A percentile compares a stretch with the other conserved stretches of the same genome.
These are phyloP conservation scores for Chaetomiaceae sp. DNA, from an alignment of 2,329 filamentous ascomycete species.

Conservation along the genomic window DNA sequence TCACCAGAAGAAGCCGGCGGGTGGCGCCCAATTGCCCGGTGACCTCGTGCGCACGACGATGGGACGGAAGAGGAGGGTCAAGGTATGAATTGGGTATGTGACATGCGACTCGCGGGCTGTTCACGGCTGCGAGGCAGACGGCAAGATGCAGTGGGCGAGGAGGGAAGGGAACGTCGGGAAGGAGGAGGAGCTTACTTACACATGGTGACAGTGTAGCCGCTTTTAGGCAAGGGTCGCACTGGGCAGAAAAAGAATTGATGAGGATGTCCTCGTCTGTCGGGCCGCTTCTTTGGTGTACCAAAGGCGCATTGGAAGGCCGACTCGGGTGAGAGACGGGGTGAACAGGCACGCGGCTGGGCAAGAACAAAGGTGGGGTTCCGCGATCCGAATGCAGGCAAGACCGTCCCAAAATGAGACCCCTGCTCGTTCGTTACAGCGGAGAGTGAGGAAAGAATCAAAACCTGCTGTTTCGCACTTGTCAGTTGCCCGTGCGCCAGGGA, in stretches of 20 bases:
- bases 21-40: slow-evolving; percentile 2
- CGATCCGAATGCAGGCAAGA: neutral
- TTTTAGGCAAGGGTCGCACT: slow-evolving; percentile 1
- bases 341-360: neutral
- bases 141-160: neutral
- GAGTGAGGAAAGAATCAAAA: no score
- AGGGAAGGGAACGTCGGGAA: neutral
- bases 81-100: neutral
- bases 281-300: neutral
- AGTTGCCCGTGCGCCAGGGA: neutral
- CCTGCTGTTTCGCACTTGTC: no score
- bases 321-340: slow-evolving; percentile 4
- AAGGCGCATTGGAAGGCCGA: neutral
- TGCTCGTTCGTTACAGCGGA: no score
- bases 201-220: slow-evolving; percentile 5
- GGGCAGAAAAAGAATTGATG: neutral
- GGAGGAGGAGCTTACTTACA: slow-evolving; percentile 13
- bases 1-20: neutral
- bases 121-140: neutral
- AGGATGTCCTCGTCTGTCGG: neutral
- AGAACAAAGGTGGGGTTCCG: no score
- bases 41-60: neutral
- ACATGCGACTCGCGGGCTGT: neutral
- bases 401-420: no score
- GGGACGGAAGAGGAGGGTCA: neutral